phyloP scores from a whole-genome alignment of 2,329 filamentous ascomycete genomes.

The Parastagonospora nodorum region DNA sequence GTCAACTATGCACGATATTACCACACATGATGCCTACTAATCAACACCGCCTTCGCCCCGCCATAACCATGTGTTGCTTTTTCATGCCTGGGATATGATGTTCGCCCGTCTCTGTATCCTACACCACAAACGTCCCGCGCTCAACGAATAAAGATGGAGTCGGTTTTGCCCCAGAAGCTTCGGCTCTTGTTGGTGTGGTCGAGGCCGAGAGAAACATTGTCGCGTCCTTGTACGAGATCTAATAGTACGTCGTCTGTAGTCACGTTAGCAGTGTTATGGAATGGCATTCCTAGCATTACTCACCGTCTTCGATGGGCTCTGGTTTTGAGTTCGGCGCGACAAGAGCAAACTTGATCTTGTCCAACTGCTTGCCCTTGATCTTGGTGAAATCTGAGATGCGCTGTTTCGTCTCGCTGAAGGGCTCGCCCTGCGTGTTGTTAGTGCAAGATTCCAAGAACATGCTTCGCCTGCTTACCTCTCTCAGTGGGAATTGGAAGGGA shows the following conservation, averaged over 20 bases:
- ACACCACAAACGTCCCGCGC: constrained; percentile 12
- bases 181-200: constrained; percentile 68
- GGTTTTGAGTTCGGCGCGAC: constrained; percentile 75
- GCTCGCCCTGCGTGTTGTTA: constrained; percentile 66
- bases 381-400: constrained; percentile 90
- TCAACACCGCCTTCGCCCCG: constrained; percentile 9
- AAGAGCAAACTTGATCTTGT: constrained; percentile 97
- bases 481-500: constrained; percentile 87
- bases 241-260: constrained; percentile 52
- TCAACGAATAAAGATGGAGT: constrained; percentile 67
- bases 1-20: constrained; percentile 1
- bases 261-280: constrained; percentile 10
- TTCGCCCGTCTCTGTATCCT: constrained; percentile 22
- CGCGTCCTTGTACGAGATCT: constrained; percentile 46
- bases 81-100: constrained; percentile 6
- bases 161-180: constrained; percentile 63
- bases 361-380: constrained; percentile 96
- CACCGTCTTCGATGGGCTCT: constrained; percentile 86
- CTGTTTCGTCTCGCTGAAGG: constrained; percentile 90
- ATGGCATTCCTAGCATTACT: constrained; percentile 42
- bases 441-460: constrained; percentile 8
- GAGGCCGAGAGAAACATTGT: constrained; percentile 56
- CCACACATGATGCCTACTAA: constrained; percentile 2
- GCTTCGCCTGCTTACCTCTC: constrained; percentile 63
- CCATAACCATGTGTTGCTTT: constrained; percentile 8